phyloP scores from a whole-genome alignment of 495 filamentous ascomycete genomes.

The Neurospora sp. region DNA sequence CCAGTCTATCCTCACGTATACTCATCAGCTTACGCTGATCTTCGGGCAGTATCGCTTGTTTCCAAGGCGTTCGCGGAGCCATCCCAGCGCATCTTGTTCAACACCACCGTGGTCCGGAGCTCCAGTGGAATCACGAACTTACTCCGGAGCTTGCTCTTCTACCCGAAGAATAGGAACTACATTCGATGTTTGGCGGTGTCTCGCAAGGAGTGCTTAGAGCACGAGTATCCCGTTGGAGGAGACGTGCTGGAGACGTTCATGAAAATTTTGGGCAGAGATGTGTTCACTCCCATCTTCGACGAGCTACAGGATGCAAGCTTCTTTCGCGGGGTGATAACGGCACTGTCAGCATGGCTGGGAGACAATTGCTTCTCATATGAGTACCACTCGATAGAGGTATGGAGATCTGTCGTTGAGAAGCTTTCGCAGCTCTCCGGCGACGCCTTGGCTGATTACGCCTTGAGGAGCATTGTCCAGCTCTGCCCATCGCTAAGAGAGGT shows the following conservation, averaged over 20 bases:
- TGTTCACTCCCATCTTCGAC: not conserved
- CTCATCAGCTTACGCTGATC: not conserved
- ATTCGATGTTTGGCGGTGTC: not conserved
- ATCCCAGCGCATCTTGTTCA: not conserved
- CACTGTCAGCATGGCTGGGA: not conserved
- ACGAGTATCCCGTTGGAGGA: no score
- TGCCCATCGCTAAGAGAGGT: not conserved
- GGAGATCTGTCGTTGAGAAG: not conserved
- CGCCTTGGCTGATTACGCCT: not conserved
- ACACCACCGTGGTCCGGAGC: not conserved
- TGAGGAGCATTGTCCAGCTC: not conserved
- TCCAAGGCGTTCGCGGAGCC: not conserved
- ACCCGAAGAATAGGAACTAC: not conserved
- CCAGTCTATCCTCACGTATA: no score
- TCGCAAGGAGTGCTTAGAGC: not conserved
- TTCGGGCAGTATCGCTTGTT: not conserved
- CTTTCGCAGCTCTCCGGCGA: not conserved
- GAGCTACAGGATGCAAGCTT: not conserved
- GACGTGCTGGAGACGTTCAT: no score
- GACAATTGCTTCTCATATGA: not conserved
- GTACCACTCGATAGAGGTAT: not conserved
- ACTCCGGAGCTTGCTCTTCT: not conserved
- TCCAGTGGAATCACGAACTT: not conserved
- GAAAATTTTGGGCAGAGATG: no score
- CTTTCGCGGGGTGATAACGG: not conserved